Percentiles rank a stretch among this genome's conserved stretches.
Conservation (phyloP, 495 filamentous ascomycete species). For the Penicillium herquei region DNA sequence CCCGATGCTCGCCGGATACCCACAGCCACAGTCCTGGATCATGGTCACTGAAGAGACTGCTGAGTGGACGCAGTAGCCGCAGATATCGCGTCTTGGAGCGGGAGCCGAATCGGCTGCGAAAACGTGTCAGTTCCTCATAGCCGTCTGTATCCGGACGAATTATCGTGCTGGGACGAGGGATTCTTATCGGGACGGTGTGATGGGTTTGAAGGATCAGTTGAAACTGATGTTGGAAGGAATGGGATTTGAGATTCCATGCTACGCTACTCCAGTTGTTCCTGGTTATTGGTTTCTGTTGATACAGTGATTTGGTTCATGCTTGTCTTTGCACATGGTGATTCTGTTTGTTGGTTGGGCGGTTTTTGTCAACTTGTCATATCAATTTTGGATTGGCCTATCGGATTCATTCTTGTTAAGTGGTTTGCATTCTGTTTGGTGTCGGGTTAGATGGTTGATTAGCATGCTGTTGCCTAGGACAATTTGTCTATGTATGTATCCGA, state of each 20-base stretch:
- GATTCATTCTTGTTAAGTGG: too few relatives aligned
- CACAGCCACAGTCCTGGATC: constrained; percentile 18
- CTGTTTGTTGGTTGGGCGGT: too few relatives aligned
- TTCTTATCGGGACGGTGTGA: too few relatives aligned
- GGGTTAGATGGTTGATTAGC: not conserved
- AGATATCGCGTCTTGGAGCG: constrained; percentile 43
- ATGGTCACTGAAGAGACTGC: constrained; percentile 42
- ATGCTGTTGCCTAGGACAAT: not conserved
- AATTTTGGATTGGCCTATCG: too few relatives aligned
- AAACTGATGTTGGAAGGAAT: too few relatives aligned
- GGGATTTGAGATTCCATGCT: too few relatives aligned
- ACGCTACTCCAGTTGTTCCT: too few relatives aligned
- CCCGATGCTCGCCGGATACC: not conserved
- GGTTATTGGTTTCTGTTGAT: too few relatives aligned
- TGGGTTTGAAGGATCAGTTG: too few relatives aligned
- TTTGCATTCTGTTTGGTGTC: not conserved
- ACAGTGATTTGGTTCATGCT: too few relatives aligned
- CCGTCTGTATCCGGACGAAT: not conserved
- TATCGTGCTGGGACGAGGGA: not conserved
- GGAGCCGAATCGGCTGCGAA: constrained; percentile 45
- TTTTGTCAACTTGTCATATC: too few relatives aligned
- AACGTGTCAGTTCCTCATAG: constrained; percentile 20
- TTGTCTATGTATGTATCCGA: not conserved
- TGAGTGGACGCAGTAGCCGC: constrained; percentile 36
- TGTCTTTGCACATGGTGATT: too few relatives aligned